These are phyloP conservation scores for Pichia sp. DNA, from an alignment of 1,139 yeast species.

Conservation along the genomic window DNA sequence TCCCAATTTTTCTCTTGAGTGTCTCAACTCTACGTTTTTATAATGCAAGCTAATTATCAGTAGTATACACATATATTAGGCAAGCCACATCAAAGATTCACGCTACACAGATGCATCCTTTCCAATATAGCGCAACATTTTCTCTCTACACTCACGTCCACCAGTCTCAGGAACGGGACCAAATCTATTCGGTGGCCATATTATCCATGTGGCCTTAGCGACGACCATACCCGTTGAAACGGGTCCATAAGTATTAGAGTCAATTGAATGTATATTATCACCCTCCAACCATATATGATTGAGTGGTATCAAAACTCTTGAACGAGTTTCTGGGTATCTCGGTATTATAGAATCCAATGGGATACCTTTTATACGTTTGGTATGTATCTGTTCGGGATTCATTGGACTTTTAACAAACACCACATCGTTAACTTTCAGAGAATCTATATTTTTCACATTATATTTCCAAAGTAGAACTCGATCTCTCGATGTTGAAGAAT, in stretches of 20 bases:
- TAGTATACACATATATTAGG: too few relatives aligned
- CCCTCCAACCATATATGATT: slow-evolving; percentile 95
- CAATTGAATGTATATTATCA: slow-evolving; percentile 76
- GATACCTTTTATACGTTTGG: slow-evolving; percentile 73
- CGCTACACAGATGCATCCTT: too few relatives aligned
- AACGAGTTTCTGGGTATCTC: slow-evolving; percentile 58
- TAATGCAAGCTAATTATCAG: too few relatives aligned
- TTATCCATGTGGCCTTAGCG: slow-evolving; percentile 59
- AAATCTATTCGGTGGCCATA: slow-evolving; percentile 51
- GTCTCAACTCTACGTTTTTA: too few relatives aligned
- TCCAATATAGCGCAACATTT: slow-evolving; percentile 28
- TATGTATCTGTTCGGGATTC: slow-evolving; percentile 64
- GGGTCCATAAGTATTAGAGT: slow-evolving; percentile 82
- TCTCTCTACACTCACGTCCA: slow-evolving; percentile 31
- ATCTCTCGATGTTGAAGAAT: slow-evolving; percentile 41
- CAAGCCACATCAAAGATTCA: too few relatives aligned
- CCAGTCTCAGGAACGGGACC: slow-evolving; percentile 35
- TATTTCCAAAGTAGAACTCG: slow-evolving; percentile 67
- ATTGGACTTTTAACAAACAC: slow-evolving; percentile 72
- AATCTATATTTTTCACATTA: slow-evolving; percentile 40
- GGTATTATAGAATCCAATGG: slow-evolving; percentile 44
- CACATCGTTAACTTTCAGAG: slow-evolving; percentile 59
- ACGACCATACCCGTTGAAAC: slow-evolving; percentile 69
- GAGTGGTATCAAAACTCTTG: slow-evolving; percentile 55
- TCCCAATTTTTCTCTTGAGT: too few relatives aligned